A percentile compares a stretch with the other conserved stretches of the same genome.
phyloP scores from a whole-genome alignment of 176 grass and related monocot species.

The Ananas comosus region DNA sequence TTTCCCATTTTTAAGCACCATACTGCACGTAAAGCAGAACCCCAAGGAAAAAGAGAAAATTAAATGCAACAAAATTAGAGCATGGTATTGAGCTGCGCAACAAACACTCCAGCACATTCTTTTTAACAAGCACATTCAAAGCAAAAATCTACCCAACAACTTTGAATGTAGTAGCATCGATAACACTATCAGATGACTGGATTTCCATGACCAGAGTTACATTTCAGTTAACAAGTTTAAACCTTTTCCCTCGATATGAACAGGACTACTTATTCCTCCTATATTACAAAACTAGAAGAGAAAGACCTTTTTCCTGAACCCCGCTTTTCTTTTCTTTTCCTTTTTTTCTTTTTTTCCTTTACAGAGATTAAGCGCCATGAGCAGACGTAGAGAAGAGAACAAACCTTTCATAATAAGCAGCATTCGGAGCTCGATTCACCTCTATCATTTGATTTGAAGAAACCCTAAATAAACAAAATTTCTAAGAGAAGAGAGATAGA shows the following conservation, averaged over 20 bases:
- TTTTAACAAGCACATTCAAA: too few species aligned
- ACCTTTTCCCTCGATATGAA: not conserved
- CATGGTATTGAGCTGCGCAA: too few species aligned
- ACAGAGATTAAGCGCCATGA: not conserved
- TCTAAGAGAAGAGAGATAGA: not conserved
- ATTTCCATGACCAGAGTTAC: not conserved
- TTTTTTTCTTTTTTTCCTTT: too few species aligned
- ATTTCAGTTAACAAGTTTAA: constrained; percentile 1
- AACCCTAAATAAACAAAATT: not conserved
- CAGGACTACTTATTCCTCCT: not conserved
- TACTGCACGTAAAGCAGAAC: too few species aligned
- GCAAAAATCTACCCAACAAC: too few species aligned
- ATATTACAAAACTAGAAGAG: not conserved
- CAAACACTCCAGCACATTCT: too few species aligned
- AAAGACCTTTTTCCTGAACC: not conserved
- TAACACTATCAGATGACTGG: not conserved
- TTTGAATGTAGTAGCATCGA: too few species aligned
- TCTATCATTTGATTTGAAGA: not conserved
- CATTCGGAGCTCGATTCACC: not conserved
- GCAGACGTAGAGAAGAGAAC: not conserved
- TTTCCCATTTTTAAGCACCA: too few species aligned
- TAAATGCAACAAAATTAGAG: too few species aligned
- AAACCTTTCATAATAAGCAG: not conserved
- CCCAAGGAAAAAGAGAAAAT: too few species aligned
- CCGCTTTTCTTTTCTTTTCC: too few species aligned